A percentile compares a stretch with the other conserved stretches of the same genome.
These are phyloP conservation scores for Camelina sativa DNA, from an alignment of 345 rosid species.

Conservation along the genomic window DNA sequence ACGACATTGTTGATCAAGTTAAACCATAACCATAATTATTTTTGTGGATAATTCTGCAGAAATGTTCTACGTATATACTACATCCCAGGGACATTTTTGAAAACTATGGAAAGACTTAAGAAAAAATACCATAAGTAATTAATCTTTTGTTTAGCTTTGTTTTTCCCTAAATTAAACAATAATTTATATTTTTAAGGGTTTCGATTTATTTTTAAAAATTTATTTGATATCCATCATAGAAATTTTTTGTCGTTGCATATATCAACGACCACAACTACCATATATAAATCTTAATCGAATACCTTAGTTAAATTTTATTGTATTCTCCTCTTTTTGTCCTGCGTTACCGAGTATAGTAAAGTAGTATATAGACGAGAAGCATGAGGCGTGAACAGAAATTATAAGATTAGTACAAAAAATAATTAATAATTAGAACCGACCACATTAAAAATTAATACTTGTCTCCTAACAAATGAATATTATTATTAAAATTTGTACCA, in stretches of 20 bases:
- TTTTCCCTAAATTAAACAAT: background rate
- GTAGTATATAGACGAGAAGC: conserved; percentile 19
- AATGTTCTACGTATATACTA: background rate
- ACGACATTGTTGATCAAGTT: background rate
- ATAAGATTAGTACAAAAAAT: conserved; percentile 34
- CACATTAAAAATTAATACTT: conserved; percentile 31
- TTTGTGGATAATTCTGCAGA: background rate
- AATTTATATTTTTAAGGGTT: background rate
- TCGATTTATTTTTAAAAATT: background rate
- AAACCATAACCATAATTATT: background rate
- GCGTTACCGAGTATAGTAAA: conserved; percentile 20
- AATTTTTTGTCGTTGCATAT: background rate
- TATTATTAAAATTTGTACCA: conserved; percentile 25
- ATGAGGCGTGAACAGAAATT: conserved; percentile 36
- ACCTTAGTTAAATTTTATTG: background rate
- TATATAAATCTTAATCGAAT: no score
- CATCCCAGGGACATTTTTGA: background rate
- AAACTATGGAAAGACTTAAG: background rate
- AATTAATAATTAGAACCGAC: conserved; percentile 39
- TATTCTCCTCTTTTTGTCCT: background rate
- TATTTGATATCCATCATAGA: background rate
- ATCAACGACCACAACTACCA: conserved; percentile 32
- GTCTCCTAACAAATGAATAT: conserved; percentile 11
- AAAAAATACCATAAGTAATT: background rate
- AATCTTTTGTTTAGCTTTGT: background rate